Evolutionary conservation across 1,284 basidiomycete species (phyloP).

Genomic region (Cutaneotrichosporon daszewskae): DNA sequence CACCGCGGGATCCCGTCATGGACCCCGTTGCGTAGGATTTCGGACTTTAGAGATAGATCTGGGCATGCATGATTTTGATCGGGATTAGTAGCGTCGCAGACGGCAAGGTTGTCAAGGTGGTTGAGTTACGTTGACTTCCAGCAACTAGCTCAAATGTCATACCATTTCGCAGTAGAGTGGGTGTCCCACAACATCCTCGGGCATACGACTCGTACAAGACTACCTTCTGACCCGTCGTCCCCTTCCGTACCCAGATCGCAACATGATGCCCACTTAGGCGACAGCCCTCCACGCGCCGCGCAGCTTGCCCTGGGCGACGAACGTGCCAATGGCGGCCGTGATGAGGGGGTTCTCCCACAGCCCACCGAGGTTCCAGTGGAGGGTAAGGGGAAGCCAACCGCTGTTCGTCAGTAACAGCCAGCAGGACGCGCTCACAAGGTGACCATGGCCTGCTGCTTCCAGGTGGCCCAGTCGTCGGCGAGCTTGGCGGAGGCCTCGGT

Average conservation of each 20-base stretch:
- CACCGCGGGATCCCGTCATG: no score
- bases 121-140: no score
- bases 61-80: no score
- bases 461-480: conserved; percentile 27
- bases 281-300: conserved; percentile 5
- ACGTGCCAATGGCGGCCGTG: conserved; percentile 29
- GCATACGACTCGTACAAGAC: no score
- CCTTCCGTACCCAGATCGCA: not conserved
- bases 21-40: no score
- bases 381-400: conserved; percentile 43
- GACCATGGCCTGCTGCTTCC: conserved; percentile 28
- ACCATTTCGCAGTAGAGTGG: no score
- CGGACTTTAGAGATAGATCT: no score
- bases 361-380: conserved; percentile 44
- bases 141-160: no score
- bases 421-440: conserved; percentile 24
- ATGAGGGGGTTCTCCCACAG: conserved; percentile 39
- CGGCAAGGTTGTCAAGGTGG: no score
- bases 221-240: not conserved
- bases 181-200: no score
- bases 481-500: conserved; percentile 13
- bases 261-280: not conserved
- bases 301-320: conserved; percentile 12
- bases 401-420: conserved; percentile 12
- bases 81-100: no score